These are phyloP conservation scores for Heliosperma pusillum DNA, from an alignment of 148 eudicot genomes.

Conservation along the genomic window DNA sequence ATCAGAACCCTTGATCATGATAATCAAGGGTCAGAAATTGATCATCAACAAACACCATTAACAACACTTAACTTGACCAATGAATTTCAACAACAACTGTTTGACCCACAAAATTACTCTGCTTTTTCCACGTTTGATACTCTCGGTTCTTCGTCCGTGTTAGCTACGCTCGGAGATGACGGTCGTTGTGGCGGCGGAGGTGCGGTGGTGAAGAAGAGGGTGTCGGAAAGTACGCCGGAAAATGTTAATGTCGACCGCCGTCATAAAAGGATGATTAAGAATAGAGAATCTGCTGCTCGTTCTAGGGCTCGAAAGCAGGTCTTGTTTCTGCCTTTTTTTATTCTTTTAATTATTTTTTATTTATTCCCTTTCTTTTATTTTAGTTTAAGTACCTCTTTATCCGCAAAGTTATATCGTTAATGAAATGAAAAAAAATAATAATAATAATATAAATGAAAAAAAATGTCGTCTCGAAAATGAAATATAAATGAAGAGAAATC, in stretches of 20 bases:
- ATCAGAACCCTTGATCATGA: neutral
- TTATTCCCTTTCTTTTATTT: too few species aligned
- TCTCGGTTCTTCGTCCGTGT: constrained; percentile 17
- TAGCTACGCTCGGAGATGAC: constrained; percentile 3
- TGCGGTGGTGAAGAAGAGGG: constrained; percentile 26
- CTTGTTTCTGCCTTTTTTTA: too few species aligned
- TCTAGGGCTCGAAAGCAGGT: constrained; percentile 57
- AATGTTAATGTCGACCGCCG: constrained; percentile 28
- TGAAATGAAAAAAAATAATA: too few species aligned
- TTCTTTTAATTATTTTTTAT: too few species aligned
- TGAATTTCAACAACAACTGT: neutral
- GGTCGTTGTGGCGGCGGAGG: neutral
- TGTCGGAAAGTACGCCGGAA: constrained; percentile 8
- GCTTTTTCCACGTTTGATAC: constrained; percentile 24
- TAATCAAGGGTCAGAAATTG: neutral
- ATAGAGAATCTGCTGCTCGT: constrained; percentile 57
- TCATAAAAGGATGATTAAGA: constrained; percentile 47
- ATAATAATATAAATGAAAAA: too few species aligned
- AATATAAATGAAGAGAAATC: too few species aligned
- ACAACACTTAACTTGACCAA: constrained; percentile 6
- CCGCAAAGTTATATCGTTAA: too few species aligned
- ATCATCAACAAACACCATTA: neutral
- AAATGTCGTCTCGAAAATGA: too few species aligned
- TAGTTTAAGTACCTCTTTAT: too few species aligned
- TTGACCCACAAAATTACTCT: constrained; percentile 4